These are phyloP conservation scores for Apiospora aurea DNA, from an alignment of 2,329 filamentous ascomycete species.

Conservation along the genomic window DNA sequence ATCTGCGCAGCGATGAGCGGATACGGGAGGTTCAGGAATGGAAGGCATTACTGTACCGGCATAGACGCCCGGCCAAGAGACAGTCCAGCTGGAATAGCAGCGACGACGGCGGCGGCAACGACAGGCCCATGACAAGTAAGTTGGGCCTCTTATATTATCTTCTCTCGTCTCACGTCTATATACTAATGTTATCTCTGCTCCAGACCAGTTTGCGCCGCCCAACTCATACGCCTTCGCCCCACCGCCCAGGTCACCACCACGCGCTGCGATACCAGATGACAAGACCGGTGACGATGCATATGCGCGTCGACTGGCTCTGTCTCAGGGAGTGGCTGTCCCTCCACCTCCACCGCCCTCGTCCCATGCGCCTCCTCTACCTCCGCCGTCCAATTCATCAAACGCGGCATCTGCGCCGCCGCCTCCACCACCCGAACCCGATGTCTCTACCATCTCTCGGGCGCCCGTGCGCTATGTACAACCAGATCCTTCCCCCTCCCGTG, in stretches of 20 bases:
- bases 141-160: background rate
- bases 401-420: slow-evolving; percentile 45
- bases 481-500: slow-evolving; percentile 46
- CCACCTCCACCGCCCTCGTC: slow-evolving; percentile 36
- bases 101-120: slow-evolving; percentile 43
- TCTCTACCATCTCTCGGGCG: slow-evolving; percentile 76
- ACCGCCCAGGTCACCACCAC: slow-evolving; percentile 58
- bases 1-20: slow-evolving; percentile 83
- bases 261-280: slow-evolving; percentile 59
- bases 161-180: slow-evolving; percentile 29
- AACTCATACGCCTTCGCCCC: slow-evolving; percentile 63
- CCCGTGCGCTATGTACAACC: slow-evolving; percentile 75
- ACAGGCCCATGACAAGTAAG: slow-evolving; percentile 36
- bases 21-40: slow-evolving; percentile 82
- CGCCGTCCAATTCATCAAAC: slow-evolving; percentile 36
- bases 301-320: slow-evolving; percentile 66
- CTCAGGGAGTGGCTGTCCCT: slow-evolving; percentile 46
- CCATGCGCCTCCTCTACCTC: slow-evolving; percentile 25
- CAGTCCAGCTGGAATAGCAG: slow-evolving; percentile 44
- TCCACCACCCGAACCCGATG: slow-evolving; percentile 43
- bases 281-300: slow-evolving; percentile 75
- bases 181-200: background rate
- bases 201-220: slow-evolving; percentile 68
- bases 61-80: slow-evolving; percentile 60
- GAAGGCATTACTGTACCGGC: slow-evolving; percentile 81